Percentiles rank a stretch among this genome's conserved stretches.
phyloP scores from a whole-genome alignment of 2,329 filamentous ascomycete species.

The Dothideomycetidae sp. region DNA sequence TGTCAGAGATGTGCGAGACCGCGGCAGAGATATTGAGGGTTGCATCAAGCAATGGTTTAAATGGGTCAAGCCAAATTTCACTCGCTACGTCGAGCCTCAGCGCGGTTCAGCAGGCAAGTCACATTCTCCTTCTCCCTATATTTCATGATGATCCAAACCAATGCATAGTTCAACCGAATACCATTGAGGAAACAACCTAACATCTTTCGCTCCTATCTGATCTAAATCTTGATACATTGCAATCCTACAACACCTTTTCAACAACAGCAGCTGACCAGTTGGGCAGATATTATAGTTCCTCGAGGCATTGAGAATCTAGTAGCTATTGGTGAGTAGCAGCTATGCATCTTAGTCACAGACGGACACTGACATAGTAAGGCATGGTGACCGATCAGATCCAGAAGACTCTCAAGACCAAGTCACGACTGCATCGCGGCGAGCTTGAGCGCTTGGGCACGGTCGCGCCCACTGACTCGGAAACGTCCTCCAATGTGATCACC shows the following conservation, averaged over 20 bases:
- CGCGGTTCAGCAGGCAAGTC: conserved; percentile 60
- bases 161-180: conserved; percentile 29
- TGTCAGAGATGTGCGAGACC: conserved; percentile 73
- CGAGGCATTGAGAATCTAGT: conserved; percentile 89
- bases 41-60: conserved; percentile 97
- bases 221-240: conserved; percentile 7
- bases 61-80: conserved; percentile 94
- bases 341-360: not conserved
- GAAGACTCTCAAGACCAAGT: conserved; percentile 75
- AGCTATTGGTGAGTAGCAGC: conserved; percentile 46
- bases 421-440: conserved; percentile 63
- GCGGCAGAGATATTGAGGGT: conserved; percentile 82
- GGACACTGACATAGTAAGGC: conserved; percentile 30
- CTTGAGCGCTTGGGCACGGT: conserved; percentile 62
- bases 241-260: not conserved
- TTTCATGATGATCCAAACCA: conserved; percentile 23
- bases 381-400: conserved; percentile 94
- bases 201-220: conserved; percentile 25
- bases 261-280: conserved; percentile 12
- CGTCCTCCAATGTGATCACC: conserved; percentile 61
- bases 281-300: conserved; percentile 75
- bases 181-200: conserved; percentile 22
- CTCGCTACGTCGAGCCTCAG: conserved; percentile 86
- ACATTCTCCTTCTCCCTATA: conserved; percentile 2
- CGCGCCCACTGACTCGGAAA: conserved; percentile 48